Base-by-base conservation (phyloP, 495 filamentous ascomycete genomes). In the Parathielavia hyrcaniae region DNA sequence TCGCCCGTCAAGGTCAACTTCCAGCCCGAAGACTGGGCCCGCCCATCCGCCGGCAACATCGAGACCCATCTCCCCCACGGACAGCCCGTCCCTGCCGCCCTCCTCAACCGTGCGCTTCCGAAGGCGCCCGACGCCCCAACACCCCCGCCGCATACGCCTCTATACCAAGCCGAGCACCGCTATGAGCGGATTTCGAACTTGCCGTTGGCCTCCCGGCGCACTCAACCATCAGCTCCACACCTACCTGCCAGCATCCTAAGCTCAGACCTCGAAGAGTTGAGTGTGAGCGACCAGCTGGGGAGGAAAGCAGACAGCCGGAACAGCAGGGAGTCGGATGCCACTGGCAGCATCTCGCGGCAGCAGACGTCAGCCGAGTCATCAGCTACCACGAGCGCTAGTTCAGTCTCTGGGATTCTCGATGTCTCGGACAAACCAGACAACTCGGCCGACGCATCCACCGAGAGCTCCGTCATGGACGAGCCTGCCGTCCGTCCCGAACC, bases 331-430 rank as follows among this genome's bases (percentile, higher is more conserved):
- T 77, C 77, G 17, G 73, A 77, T 50, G 63, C 75, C 0, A 77
- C 74, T 17, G 70, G 64, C 8, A 78, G 76, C 56, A 75, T 68
- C 5, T 67, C 74, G 5, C 75, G 73, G 47, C 74, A 74, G 48
- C 76, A 67, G 43, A 65, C 65, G 34, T 78, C 76, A 35, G 69
- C 64, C 17, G 70, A 75, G 40, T 76, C 75, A 0, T 79, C 77
- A 19, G 68, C 69, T 20, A 72, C 76, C 53, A 79, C 77, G 14
- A 79, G 77, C 56, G 75, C 73, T 20, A 79, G 76, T 55, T 79
- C 77, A 3, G 61, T 79, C 20, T 78, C 75, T 30, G 75, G 77
- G 8, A 67, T 73, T 32, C 72, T 72, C 23, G 77, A 79, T 55
- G 61, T 57, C 53, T 71, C 66, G 16, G 75, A 79, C 46, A 64